Conservation (phyloP, 1,139 yeast genomes). For the Waltiozyma sp. region DNA sequence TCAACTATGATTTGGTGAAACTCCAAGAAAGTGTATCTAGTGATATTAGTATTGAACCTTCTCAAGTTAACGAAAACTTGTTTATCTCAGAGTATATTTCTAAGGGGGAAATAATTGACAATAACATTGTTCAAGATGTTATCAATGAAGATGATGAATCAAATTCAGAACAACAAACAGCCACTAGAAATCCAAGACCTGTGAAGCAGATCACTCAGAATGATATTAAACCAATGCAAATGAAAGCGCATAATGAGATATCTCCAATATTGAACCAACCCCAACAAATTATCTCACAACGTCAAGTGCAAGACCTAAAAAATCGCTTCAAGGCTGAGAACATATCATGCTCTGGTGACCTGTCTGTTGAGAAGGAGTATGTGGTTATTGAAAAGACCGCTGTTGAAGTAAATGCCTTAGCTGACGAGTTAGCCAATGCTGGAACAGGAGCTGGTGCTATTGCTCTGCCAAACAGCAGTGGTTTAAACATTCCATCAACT, state of each 20-base stretch:
- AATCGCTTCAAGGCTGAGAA: neutral
- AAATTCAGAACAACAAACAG: constrained; percentile 7
- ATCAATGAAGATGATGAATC: constrained; percentile 11
- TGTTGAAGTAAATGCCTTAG: constrained; percentile 90
- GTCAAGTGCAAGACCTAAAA: neutral
- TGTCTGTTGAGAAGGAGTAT: constrained; percentile 64
- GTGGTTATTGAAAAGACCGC: constrained; percentile 92
- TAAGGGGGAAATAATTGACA: constrained; percentile 19
- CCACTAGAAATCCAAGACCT: neutral
- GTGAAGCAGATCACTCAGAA: constrained; percentile 14
- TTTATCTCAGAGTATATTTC: constrained; percentile 71
- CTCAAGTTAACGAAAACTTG: constrained; percentile 63
- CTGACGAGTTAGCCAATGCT: constrained; percentile 76
- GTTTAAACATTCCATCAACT: constrained; percentile 8
- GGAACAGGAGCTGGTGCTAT: constrained; percentile 49
- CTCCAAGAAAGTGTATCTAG: constrained; percentile 23
- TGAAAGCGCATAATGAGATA: constrained; percentile 1
- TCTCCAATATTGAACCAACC: constrained; percentile 2
- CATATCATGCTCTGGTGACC: constrained; percentile 25
- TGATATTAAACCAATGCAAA: constrained; percentile 15
- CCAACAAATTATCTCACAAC: constrained; percentile 1
- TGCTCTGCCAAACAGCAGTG: constrained; percentile 10
- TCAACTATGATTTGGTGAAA: constrained; percentile 21
- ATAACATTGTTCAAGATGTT: constrained; percentile 8
- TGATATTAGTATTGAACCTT: constrained; percentile 40